Evolutionary conservation across 345 rosid genomes (phyloP), one percentile per base, ranked within the genome.

Genomic region (Orychophragmus violaceus): DNA sequence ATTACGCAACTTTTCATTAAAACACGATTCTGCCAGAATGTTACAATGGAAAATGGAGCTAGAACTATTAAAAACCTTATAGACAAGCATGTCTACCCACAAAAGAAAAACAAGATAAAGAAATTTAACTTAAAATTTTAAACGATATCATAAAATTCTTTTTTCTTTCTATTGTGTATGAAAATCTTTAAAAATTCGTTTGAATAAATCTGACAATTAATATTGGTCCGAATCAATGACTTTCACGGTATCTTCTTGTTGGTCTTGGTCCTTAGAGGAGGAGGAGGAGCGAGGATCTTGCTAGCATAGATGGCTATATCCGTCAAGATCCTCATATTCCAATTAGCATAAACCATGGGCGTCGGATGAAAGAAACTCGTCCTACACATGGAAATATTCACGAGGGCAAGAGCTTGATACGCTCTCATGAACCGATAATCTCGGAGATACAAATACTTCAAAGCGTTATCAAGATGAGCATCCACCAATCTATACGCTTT

Each of bases 381-480:
- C 46, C 73, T 61, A 32, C 77, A 74, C 74, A 67, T 74, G 0
- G 72, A 61, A 2, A 74, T 67, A 28, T 74, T 74, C 36, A 67
- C 49, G 8, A 74, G 77, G 2, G 77, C 45, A 30, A 74, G 69
- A 45, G 77, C 77, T 45, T 74, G 77, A 54, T 74, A 74, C 14
- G 77, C 77, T 60, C 77, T 74, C 73, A 74, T 67, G 17, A 74
- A 61, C n/a, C 69, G 32, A 61, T 74, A 74, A 14, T 74, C 69
- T n/a, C 64, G 12, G 1, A 61, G 49, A 53, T 60, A 74, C 69
- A 74, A 44, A 48, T 67, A 74, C 65, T 61, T 74, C 69, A 67
- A 61, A 2, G 77, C 77, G 13, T 74, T 68, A 8, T 74, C 77
- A 0, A 74, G 18, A 55, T 74, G 73, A 53, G 77, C 72, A 22